Evolutionary conservation across 106 monocot species (phyloP), one percentile per base, ranked within the genome.

Genomic region (Alisma plantagoaquatica): DNA sequence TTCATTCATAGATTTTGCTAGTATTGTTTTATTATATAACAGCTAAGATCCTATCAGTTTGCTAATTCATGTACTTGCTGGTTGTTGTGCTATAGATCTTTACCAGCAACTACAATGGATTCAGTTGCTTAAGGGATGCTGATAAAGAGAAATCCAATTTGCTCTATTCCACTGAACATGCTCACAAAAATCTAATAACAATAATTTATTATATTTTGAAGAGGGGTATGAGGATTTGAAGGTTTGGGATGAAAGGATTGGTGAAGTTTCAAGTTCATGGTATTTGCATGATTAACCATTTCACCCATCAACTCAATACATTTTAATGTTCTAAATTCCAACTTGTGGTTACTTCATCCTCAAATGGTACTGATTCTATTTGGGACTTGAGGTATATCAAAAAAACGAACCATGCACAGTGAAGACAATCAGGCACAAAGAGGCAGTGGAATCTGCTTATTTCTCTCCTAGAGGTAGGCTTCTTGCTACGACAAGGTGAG

Each of bases 301-400:
- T 41, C 57, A 2, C 61, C 87, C 47, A 77, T 94, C 20, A 94
- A 94, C 47, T 70, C 77, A 16, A 65, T 94, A 31, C 83, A 94
- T 70, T 77, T 87, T 54, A 63, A 67, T 65, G 60, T 80, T 17
- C 33, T 30, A 46, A 84, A 80, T 30, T 3, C 33, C 19, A 61
- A 87, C 51, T 33, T 84, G 66, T 94, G 70, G 77, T 68, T 29
- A 94, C 93, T 44, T 84, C 87, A 62, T 87, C 87, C 4, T 65
- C 87, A 6, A 87, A 94, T 75, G 73, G 80, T 29, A 67, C 41
- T 1, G 83, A 57, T 44, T 78, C 77, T 49, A 64, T 94, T 44
- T 94, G 93, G 93, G 93, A 94, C 41, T 25, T 87, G 63, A 74
- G 93, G 62, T 80, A 17, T 23, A 70, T 84, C 20, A 72, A 67